These are phyloP conservation scores for Pythium apleroticum DNA, from an alignment of 352 stramenopile genomes.

Conservation along the genomic window DNA sequence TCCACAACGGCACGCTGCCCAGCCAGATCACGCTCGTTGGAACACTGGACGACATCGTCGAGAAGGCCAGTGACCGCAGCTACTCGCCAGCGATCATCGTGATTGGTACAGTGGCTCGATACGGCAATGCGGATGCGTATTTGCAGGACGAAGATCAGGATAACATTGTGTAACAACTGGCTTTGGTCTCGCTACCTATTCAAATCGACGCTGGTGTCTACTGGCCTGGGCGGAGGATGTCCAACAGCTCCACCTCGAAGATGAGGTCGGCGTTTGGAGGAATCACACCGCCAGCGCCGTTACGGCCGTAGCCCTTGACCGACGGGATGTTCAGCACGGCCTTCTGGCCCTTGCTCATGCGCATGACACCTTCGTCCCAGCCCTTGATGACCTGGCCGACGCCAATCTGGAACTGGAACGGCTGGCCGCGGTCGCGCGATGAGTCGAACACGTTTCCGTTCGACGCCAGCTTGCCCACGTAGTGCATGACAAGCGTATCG, in stretches of 20 bases:
- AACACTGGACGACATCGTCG: constrained; percentile 48
- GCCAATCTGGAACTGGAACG: constrained; percentile 82
- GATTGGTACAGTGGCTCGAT: constrained; percentile 59
- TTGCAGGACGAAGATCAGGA: constrained; percentile 43
- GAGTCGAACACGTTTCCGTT: constrained; percentile 79
- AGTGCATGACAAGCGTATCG: constrained; percentile 85
- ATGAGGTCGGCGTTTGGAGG: constrained; percentile 92
- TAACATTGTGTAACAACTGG: constrained; percentile 22
- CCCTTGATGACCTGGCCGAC: constrained; percentile 92
- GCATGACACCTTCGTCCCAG: constrained; percentile 94
- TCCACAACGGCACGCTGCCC: constrained; percentile 60
- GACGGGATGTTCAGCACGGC: constrained; percentile 89
- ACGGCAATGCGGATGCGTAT: constrained; percentile 52
- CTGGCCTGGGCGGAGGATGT: constrained; percentile 47
- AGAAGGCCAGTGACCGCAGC: constrained; percentile 45
- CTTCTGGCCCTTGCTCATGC: constrained; percentile 95
- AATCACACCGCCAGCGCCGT: constrained; percentile 84
- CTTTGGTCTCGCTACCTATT: background rate
- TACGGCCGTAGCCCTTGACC: constrained; percentile 92
- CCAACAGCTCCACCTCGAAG: constrained; percentile 93
- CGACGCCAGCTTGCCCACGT: constrained; percentile 68
- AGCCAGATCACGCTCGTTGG: constrained; percentile 55
- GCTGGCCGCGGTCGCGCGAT: constrained; percentile 63
- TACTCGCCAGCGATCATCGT: constrained; percentile 78
- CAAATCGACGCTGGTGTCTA: background rate